phyloP scores from a whole-genome alignment of 805 yeast species.

The Candida incommunis region DNA sequence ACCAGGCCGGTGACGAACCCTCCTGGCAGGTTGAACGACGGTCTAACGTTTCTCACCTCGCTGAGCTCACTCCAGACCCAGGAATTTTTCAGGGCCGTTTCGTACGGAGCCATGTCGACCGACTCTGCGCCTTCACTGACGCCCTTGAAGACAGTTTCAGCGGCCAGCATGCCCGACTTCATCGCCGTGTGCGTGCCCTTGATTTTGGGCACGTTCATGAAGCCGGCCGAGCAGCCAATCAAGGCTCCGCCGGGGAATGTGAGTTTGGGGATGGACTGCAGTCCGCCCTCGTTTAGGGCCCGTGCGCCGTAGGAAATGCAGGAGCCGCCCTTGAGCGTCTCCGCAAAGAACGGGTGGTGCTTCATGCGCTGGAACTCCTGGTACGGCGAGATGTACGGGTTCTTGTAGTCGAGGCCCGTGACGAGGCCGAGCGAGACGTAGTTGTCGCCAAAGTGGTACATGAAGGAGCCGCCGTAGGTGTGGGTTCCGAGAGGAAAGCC shows the following conservation, averaged over 20 bases:
- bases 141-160: conserved; percentile 57
- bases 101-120: conserved; percentile 40
- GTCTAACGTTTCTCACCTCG: conserved; percentile 81
- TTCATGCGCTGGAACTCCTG: conserved; percentile 93
- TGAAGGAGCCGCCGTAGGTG: conserved; percentile 93
- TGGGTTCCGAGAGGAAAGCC: conserved; percentile 70
- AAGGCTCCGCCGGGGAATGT: conserved; percentile 93
- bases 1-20: conserved; percentile 72
- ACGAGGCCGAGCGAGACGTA: conserved; percentile 89
- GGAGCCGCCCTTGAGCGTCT: conserved; percentile 72
- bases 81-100: conserved; percentile 50
- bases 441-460: conserved; percentile 92
- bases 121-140: conserved; percentile 23
- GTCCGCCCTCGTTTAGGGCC: conserved; percentile 95
- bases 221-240: conserved; percentile 94
- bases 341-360: conserved; percentile 70
- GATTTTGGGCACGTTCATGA: conserved; percentile 92
- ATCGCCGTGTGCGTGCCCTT: conserved; percentile 98
- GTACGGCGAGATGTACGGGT: conserved; percentile 92
- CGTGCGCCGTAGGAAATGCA: conserved; percentile 93
- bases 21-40: conserved; percentile 68
- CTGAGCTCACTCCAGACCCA: conserved; percentile 80
- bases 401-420: conserved; percentile 82
- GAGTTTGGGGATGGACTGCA: conserved; percentile 80
- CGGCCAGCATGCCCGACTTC: conserved; percentile 91